Evolutionary conservation across 768 basidiomycete genomes (phyloP), one percentile per base, ranked within the genome.

Genomic region (Tephrocybe sp.): DNA sequence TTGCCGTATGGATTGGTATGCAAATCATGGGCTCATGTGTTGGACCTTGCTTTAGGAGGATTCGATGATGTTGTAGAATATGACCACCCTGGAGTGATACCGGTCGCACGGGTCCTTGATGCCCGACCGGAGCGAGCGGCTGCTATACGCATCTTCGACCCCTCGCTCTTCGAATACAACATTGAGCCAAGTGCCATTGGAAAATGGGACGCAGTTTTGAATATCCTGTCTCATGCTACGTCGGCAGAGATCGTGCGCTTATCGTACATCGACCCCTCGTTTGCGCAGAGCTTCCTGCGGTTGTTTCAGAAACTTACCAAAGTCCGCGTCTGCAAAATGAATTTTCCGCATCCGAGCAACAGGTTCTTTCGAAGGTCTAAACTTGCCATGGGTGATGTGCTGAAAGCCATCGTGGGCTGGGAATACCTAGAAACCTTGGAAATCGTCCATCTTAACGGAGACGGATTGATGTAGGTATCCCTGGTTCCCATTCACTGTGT

Each of bases 21-120:
- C 30, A 47, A 47, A 36, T 35, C 51, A 25, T 52, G 51, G 51
- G 12, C 31, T 1, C 40, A 35, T 37, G 44, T 43, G 8, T 22
- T 52, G 19, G 40, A 52, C 28, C 45, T 52, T 32, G 30, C 45
- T 19, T 13, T 52, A 13, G 51, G 44, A 40, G 50, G 50, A 4
- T 44, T 51, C 15, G 43, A 45, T 16, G 37, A 40, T 12, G 16
- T 28, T 32, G 26, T 21, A 2, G 44, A 46, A 32, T 18, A 34
- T 15, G 45, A 52, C 24, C 32, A 42, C 9, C 44, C 51, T 9
- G 38, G 34, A n/a, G 40, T 47, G 6, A 15, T 41, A 9, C 15
- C 24, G 15, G 32, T 52, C 27, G 51, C 51, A 21, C 38, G 51
- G 11, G 19, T 34, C 24, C 32, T 52, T 5, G 31, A 41, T 2